Conservation (phyloP, 495 filamentous ascomycete species). For the Xylaria curta region DNA sequence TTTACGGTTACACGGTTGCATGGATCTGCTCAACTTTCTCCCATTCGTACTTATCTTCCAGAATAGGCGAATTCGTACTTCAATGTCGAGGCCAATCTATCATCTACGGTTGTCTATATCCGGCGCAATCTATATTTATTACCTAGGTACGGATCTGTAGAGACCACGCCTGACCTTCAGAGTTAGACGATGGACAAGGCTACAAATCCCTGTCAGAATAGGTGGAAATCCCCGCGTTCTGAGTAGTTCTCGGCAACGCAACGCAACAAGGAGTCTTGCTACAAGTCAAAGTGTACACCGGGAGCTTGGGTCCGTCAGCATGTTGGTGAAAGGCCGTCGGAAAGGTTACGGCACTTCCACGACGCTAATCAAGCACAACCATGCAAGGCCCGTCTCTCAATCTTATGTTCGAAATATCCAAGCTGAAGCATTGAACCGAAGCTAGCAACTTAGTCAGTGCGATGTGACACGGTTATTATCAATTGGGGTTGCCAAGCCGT, state of each 20-base stretch:
- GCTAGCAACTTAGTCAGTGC: not conserved
- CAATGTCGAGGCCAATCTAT: not conserved
- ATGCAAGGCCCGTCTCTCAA: not conserved
- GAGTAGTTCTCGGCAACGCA: slow-evolving; percentile 16
- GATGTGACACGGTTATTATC: slow-evolving; percentile 1
- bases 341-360: not conserved
- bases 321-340: not conserved
- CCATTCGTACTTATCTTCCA: not conserved
- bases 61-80: not conserved
- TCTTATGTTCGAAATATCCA: not conserved
- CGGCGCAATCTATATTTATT: not conserved
- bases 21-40: not conserved
- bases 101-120: not conserved
- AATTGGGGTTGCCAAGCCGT: slow-evolving; percentile 19
- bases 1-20: not conserved
- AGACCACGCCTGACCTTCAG: not conserved
- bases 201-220: slow-evolving; percentile 18
- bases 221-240: slow-evolving; percentile 24
- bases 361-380: slow-evolving; percentile 8
- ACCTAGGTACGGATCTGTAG: slow-evolving; percentile 4
- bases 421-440: slow-evolving; percentile 5
- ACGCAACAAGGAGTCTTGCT: slow-evolving; percentile 3
- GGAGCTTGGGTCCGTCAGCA: not conserved
- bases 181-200: not conserved
- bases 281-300: not conserved